Base-by-base conservation (phyloP, 2,329 filamentous ascomycete species). In the Colletotrichum sp. region DNA sequence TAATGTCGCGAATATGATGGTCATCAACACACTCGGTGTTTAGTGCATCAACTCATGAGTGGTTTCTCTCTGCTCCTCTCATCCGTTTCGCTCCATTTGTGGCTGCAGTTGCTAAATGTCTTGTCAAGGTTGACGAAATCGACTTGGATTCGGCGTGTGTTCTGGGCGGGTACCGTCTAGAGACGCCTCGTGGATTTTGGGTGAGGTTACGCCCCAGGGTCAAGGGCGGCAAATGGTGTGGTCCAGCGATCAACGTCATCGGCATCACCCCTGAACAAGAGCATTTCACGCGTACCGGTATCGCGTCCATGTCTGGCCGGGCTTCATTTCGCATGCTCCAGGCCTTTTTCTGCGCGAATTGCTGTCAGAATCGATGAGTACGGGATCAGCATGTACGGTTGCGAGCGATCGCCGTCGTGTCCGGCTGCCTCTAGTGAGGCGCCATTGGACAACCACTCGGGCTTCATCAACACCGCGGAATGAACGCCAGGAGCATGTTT, bases 181-280 rank as follows among this genome's bases (percentile, higher is more conserved):
- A 56, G 48, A 18, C 34, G 26, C 21, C 43, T 52, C 63, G 30
- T 38, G 28, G 52, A 16, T 63, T 62, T 64, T 59, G 58, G 30
- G 62, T 34, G 34, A 75, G 56, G 64, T 64, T 63, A 59, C 64
- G 32, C 55, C 69, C 55, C 58, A 16, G 48, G 21, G 32, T 16
- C 9, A 56, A 67, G 14, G 56, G 56, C 48, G 58, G 58, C 28
- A 63, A 18, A 61, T 55, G 56, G 21, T 58, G 69, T 75, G 63
- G 63, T 73, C 70, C 56, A 73, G 73, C 63, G 73, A 73, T 73
- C 73, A 69, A 63, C 64, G 48, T 73, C 48, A 64, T 69, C 63
- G 18, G 58, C 68, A 34, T 58, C 48, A 14, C 26, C 24, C 48
- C 61, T 55, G 38, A 55, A n/a, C 14, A 56, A 26, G 62, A 52